Evolutionary conservation across 2,329 filamentous ascomycete genomes (phyloP).

Genomic region (Aspergillus aculeatus): DNA sequence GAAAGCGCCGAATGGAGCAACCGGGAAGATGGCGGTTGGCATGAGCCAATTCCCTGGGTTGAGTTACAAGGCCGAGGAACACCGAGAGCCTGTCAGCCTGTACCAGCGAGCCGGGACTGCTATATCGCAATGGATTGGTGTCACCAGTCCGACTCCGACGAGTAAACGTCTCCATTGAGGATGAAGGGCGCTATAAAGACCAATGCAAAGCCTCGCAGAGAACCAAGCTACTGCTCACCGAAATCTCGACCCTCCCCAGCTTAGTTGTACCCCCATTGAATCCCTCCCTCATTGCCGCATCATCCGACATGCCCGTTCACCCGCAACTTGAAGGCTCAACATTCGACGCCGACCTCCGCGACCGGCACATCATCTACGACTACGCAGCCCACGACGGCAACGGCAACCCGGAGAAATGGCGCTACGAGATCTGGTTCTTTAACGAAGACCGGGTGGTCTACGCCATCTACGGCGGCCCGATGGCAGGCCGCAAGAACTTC

Average conservation of each 20-base stretch:
- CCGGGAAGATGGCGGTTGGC: background rate
- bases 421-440: conserved; percentile 63
- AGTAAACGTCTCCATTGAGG: no score
- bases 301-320: background rate
- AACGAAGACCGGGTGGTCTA: conserved; percentile 57
- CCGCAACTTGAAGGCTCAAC: conserved; percentile 21
- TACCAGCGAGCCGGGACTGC: no score
- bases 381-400: conserved; percentile 51
- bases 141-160: no score
- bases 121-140: no score
- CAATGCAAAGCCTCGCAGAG: no score
- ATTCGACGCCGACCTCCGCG: conserved; percentile 53
- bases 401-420: conserved; percentile 58
- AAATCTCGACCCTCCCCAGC: no score
- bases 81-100: background rate
- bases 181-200: no score
- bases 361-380: conserved; percentile 59
- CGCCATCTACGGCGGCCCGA: conserved; percentile 60
- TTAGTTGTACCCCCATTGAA: background rate
- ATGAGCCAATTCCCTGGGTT: background rate
- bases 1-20: background rate
- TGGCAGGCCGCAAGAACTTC: conserved; percentile 56
- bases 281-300: background rate
- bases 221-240: no score
- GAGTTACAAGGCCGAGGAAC: background rate